Conservation (phyloP, 345 rosid genomes). For the Bruguiera sexangula region DNA sequence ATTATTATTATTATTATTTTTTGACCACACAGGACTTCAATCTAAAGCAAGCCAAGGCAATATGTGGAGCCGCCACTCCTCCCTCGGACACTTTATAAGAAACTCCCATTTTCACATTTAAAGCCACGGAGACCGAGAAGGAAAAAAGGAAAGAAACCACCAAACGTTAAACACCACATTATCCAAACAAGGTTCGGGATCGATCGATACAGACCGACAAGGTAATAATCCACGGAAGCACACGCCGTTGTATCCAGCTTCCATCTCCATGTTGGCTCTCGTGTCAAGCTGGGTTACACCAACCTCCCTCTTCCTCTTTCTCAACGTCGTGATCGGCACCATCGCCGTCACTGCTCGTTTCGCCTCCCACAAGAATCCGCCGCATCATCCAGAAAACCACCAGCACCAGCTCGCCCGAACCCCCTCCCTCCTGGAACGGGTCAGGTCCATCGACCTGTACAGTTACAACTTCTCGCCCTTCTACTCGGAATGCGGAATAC, state of each 20-base stretch:
- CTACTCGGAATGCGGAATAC: constrained; percentile 8
- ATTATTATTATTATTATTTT: too few species aligned
- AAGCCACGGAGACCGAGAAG: background rate
- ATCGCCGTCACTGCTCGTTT: constrained; percentile 45
- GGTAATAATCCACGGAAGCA: background rate
- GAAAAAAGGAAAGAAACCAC: background rate
- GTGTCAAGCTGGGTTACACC: constrained; percentile 50
- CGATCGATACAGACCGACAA: background rate
- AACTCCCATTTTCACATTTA: too few species aligned
- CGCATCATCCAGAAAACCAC: background rate
- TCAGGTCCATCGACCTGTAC: constrained; percentile 52
- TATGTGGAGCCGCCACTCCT: too few species aligned
- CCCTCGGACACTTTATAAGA: too few species aligned
- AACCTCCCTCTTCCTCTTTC: constrained; percentile 52
- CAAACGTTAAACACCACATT: too few species aligned
- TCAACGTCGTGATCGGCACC: constrained; percentile 64
- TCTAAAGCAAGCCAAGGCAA: too few species aligned
- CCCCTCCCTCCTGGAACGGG: constrained; percentile 57
- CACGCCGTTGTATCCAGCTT: background rate
- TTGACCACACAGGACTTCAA: too few species aligned
- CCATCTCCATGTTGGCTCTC: constrained; percentile 10
- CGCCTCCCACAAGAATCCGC: constrained; percentile 18
- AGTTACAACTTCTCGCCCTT: constrained; percentile 34
- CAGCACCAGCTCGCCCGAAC: constrained; percentile 27
- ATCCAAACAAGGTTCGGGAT: too few species aligned